Evolutionary conservation across 140 eudicot genomes (phyloP), one percentile per base, ranked within the genome.

Genomic region (Senecio squalidus): DNA sequence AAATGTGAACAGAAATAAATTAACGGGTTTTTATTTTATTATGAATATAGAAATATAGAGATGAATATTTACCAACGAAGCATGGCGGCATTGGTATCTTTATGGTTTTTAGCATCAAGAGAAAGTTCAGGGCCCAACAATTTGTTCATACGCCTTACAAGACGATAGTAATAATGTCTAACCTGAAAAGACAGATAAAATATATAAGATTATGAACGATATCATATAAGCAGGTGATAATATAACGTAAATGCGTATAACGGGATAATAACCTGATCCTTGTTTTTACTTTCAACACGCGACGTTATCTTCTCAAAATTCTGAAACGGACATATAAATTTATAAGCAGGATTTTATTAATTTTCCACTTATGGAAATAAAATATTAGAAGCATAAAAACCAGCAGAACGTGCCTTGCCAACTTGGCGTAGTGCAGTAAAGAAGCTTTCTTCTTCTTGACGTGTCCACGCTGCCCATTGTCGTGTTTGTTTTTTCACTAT

Each of bases 391-490:
- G 15, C 4, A n/a, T 44, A 43, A 47, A 43, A 43, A 26, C 7
- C 69, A 48, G 17, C 15, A 14, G 63, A 18, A 28, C 55, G 59
- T 79, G 69, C 95, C 95, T 86, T 86, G 64, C 95, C 95, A 74
- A 82, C 88, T 82, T 82, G 95, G 26, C 95, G 87, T 55, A 86
- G 63, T 5, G 91, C 95, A 58, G 74, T 73, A 43, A 86, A 86
- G 71, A 82, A 86, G 60, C 82, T 57, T 74, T 86, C 91, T 61
- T 82, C 88, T 80, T 86, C 95, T 52, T 86, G 81, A 58, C 90
- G 88, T 16, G 95, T 86, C 95, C 95, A 86, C 28, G 95, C 95
- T 67, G 95, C 95, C 95, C 95, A 86, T 58, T 86, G 91, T 5
- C 95, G 77, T 28, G 95, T 76, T 69, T 55, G 91, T 62, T 81